phyloP scores from a whole-genome alignment of 2,329 filamentous ascomycete genomes.

The Epichloe sibirici region DNA sequence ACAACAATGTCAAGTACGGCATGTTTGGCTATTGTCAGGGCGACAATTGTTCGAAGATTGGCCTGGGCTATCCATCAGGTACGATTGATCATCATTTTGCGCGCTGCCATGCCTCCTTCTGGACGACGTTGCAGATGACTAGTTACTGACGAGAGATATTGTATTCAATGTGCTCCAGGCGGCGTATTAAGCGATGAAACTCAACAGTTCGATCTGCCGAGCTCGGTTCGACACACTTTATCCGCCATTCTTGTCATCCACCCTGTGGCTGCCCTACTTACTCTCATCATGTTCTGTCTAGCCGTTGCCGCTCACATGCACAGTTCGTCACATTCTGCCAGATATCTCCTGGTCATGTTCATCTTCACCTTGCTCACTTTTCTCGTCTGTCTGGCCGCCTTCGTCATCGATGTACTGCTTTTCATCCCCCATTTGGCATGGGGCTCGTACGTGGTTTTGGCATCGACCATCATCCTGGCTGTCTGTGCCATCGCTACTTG shows the following conservation, averaged over 20 bases:
- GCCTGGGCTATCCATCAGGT: conserved; percentile 61
- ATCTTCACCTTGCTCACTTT: conserved; percentile 81
- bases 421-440: conserved; percentile 91
- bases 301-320: conserved; percentile 77
- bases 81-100: conserved; percentile 25
- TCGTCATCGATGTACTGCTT: conserved; percentile 84
- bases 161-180: neutral
- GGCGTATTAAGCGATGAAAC: conserved; percentile 13
- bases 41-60: conserved; percentile 54
- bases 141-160: neutral
- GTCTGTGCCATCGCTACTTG: conserved; percentile 77
- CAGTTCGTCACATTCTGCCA: conserved; percentile 74
- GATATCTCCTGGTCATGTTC: conserved; percentile 74
- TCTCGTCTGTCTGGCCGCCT: conserved; percentile 71
- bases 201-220: conserved; percentile 43
- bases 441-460: conserved; percentile 89
- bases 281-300: conserved; percentile 71
- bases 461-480: conserved; percentile 73
- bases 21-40: conserved; percentile 80
- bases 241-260: conserved; percentile 87
- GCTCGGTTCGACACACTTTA: conserved; percentile 46
- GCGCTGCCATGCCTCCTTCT: neutral
- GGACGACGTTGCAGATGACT: neutral
- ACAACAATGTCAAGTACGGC: conserved; percentile 68
- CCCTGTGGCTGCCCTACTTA: conserved; percentile 77